Base-by-base conservation (phyloP, 2,329 filamentous ascomycete genomes). In the Pseudocercospora eumusae region DNA sequence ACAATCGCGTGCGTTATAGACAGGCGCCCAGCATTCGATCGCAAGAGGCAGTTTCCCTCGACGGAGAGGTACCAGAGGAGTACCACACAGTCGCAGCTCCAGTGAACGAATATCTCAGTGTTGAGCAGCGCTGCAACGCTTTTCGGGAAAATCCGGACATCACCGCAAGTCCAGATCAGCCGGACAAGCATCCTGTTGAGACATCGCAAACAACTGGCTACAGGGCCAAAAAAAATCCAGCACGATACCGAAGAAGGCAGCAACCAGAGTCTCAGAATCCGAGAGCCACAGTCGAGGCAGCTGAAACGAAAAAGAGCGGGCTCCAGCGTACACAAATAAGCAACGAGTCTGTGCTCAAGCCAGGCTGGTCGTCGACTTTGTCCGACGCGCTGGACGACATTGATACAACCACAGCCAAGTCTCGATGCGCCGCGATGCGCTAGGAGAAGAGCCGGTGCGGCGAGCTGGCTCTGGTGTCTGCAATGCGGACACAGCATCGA, bases 371-470 rank as follows among this genome's bases (percentile, higher is more conserved):
- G 25, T 33, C 18, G 18, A 25, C 15, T 13, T 54, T 54, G 31
- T 15, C 40, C n/a, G 52, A 54, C n/a, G 15, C 20, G 28, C 52
- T 54, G 28, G 40, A 36, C 3, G 28, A 54, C 2, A 40, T 54
- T 8, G 52, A 28, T 5, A 54, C 52, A 15, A 54, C 8, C 15
- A 18, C 18, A 23, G 15, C n/a, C 8, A 33, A 36, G 10, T 54
- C 52, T n/a, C 40, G 52, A 54, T 33, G 52, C 52, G 28, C 31
- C 27, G n/a, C 27, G 10, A 54, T 54, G 28, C 52, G n/a, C 28
- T 40, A 21, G 49, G 49, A 25, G 23, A 52, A 52, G 49, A 31
- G 49, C 52, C 52, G 31, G 13, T 28, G 8, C 47, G 47, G n/a
- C 47, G 20, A 18, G 5, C 25, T n/a, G 23, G 47, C n/a, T 28